A percentile compares a stretch with the other conserved stretches of the same genome.
These are phyloP conservation scores for Nemania sp. DNA, from an alignment of 2,329 filamentous ascomycete species.

Conservation along the genomic window DNA sequence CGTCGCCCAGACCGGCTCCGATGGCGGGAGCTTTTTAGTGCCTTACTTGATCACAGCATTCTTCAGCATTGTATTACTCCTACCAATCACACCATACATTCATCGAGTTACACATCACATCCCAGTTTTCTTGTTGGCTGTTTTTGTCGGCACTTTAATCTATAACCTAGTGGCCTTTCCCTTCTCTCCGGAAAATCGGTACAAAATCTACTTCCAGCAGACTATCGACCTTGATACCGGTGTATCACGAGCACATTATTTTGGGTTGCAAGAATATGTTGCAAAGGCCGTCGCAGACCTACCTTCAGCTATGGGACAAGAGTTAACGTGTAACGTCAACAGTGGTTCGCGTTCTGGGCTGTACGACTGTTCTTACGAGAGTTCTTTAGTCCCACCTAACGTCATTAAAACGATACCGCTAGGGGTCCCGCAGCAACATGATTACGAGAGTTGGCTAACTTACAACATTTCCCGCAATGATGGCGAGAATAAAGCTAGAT, in stretches of 20 bases:
- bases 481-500: conserved; percentile 63
- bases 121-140: conserved; percentile 78
- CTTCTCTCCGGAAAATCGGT: conserved; percentile 80
- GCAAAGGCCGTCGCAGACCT: conserved; percentile 74
- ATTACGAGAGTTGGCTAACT: conserved; percentile 70
- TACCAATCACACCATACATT: conserved; percentile 84
- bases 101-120: conserved; percentile 88
- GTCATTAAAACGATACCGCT: conserved; percentile 64
- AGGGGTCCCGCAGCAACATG: conserved; percentile 56
- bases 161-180: conserved; percentile 92
- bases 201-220: conserved; percentile 91
- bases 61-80: conserved; percentile 77
- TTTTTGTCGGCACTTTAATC: conserved; percentile 80
- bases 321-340: conserved; percentile 63
- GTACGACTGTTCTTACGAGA: conserved; percentile 77
- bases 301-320: conserved; percentile 75
- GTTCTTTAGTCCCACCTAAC: conserved; percentile 68
- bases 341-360: conserved; percentile 63
- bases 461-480: conserved; percentile 67
- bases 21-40: conserved; percentile 78
- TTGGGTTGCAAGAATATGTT: conserved; percentile 76
- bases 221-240: conserved; percentile 80
- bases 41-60: conserved; percentile 78
- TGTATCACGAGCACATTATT: conserved; percentile 75
- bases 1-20: conserved; percentile 83